Base-by-base conservation (phyloP, 2,329 filamentous ascomycete species). In the Chaetomiaceae sp. region DNA sequence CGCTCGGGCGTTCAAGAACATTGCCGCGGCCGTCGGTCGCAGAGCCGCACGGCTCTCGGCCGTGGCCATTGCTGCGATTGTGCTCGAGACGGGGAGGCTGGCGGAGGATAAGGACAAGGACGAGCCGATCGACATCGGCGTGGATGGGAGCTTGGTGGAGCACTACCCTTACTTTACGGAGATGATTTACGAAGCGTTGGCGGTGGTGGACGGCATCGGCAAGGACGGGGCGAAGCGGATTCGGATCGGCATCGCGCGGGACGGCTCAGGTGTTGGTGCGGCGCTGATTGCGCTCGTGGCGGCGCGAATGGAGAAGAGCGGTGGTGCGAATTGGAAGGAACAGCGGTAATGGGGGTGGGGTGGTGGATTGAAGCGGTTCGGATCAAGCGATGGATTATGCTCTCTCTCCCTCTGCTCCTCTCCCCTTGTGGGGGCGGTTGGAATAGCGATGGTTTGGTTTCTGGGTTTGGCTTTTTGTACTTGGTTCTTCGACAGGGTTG, bases 201-300 rank as follows among this genome's bases (percentile, higher is more conserved):
- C 81, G 40, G 81, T 79, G 46, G 81, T 95, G 43, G 77, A 88
- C 14, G 81, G 84, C 51, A 86, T 97, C 58, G 91, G 91, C 4
- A 69, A 74, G 37, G 72, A 77, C 47, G 89, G 90, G 10, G 89
- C 94, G 55, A 84, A 86, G 69, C 86, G 83, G 68, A 86, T 98
- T 55, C 78, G 88, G 47, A 96, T 98, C 60, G 93, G 91, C 18
- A 93, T 97, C 60, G 93, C 93, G 52, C 96, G 95, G 74, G 93
- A 98, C 64, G 93, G 93, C 38, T 93, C 86, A 54, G 93, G 88
- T 53, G 87, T 95, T n/a, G 93, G 93, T 43, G 93, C 93, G 3
- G 93, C 93, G 33, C 71, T 98, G 58, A 97, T 97, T 67, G 93
- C 93, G 42, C 77, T 96, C 41, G 86, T 96, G 22, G 91, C 91